These are phyloP conservation scores for Herpotrichia juniperi DNA, from an alignment of 2,329 filamentous ascomycete genomes.

Conservation along the genomic window DNA sequence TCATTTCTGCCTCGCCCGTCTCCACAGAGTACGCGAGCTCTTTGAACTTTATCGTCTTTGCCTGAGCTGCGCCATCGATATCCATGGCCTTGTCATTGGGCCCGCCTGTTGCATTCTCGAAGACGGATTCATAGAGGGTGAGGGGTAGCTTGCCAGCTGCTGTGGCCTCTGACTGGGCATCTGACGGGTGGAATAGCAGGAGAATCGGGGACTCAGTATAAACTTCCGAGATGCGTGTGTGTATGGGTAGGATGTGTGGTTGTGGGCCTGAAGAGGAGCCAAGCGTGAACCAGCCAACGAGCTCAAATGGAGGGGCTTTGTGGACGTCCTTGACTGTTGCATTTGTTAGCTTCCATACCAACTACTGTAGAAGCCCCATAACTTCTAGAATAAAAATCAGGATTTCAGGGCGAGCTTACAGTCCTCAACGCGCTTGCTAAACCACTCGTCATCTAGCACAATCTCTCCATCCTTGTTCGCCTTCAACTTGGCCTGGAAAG, in stretches of 20 bases:
- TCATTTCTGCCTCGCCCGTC: constrained; percentile 97
- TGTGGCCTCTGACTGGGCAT: constrained; percentile 56
- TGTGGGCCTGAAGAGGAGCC: constrained; percentile 75
- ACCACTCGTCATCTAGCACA: constrained; percentile 73
- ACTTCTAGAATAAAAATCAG: not conserved
- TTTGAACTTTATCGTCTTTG: constrained; percentile 70
- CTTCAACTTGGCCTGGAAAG: constrained; percentile 75
- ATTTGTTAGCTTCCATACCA: constrained; percentile 9
- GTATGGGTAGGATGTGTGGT: constrained; percentile 70
- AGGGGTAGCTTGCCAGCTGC: constrained; percentile 83
- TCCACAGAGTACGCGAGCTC: constrained; percentile 88
- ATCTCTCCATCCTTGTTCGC: constrained; percentile 60
- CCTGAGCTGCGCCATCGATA: constrained; percentile 68
- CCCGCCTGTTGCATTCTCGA: constrained; percentile 38
- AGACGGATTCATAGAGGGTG: constrained; percentile 85
- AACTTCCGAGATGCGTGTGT: constrained; percentile 74
- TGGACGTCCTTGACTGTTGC: constrained; percentile 82
- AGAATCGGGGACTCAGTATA: constrained; percentile 89
- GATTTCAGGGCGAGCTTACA: constrained; percentile 62
- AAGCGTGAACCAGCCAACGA: constrained; percentile 93
- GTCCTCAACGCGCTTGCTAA: constrained; percentile 78
- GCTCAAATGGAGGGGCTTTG: constrained; percentile 75
- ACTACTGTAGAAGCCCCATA: not conserved
- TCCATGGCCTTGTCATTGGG: constrained; percentile 49
- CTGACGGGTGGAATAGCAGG: constrained; percentile 80